Evolutionary conservation across 305 asterid species (phyloP), one percentile per base, ranked within the genome.

Genomic region (Ajuga reptans): DNA sequence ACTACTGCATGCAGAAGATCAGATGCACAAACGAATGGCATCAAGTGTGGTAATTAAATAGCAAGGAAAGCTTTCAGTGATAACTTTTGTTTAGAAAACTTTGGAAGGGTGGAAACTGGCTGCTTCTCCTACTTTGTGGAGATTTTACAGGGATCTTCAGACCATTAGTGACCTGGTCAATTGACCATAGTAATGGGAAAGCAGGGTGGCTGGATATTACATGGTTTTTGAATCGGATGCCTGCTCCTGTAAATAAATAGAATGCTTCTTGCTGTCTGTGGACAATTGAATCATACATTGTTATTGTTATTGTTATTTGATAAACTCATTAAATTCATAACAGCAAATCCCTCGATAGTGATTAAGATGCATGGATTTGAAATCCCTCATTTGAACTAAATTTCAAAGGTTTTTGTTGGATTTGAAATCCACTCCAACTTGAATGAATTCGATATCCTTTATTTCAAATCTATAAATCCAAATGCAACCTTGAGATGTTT

Each of bases 11-110:
- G 37, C 34, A 24, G 54, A 66, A 47, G 24, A 36, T 36, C 11
- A 45, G 18, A 37, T 60, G 4, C 41, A 58, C 49, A 36, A 31
- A 39, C 3, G 42, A 37, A 74, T 59, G 37, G 41, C 52, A 49
- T 31, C 39, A 64, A 71, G 50, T 59, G 51, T 65, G 77, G 60
- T 27, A 53, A 39, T 49, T 39, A 68, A 41, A 43, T 49, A 10
- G 64, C 73, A 57, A 71, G 65, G 60, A 37, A 71, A 36, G 42
- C 66, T 34, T 14, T 70, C 49, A 59, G 51, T 61, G 45, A 37
- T 47, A 39, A 50, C 42, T 41, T 33, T 29, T 43, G 43, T 36
- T 18, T 51, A 39, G 65, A 21, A 66, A 72, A 64, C 61, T 54
- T 14, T 24, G 50, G 21, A 58, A 64, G 73, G 36, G 69, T 18